Evolutionary conservation across 768 basidiomycete species (phyloP).

Genomic region (Leccinum ochraceum): DNA sequence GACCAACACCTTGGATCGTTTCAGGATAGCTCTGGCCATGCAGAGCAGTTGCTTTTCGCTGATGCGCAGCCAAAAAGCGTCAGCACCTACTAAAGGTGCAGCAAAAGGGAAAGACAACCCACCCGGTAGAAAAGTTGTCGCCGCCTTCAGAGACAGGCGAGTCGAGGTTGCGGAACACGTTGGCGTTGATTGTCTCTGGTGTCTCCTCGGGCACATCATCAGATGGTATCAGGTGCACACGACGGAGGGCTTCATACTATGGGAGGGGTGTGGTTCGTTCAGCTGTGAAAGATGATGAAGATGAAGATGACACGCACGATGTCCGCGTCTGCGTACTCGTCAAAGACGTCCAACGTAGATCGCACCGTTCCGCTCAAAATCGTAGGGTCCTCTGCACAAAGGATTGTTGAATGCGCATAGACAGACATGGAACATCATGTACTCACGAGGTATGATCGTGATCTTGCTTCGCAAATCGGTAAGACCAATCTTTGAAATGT

Average conservation of each 20-base stretch:
- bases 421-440: not conserved
- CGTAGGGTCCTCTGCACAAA: slow-evolving; percentile 75
- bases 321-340: slow-evolving; percentile 81
- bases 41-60: too few relatives aligned
- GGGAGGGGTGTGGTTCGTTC: not conserved
- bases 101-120: slow-evolving; percentile 13
- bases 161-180: slow-evolving; percentile 69
- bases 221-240: slow-evolving; percentile 76
- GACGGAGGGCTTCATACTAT: slow-evolving; percentile 81
- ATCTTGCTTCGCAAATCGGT: slow-evolving; percentile 77
- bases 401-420: not conserved
- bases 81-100: not conserved
- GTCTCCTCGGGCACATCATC: slow-evolving; percentile 44
- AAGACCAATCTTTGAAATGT: slow-evolving; percentile 78
- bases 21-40: too few relatives aligned
- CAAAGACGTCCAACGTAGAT: slow-evolving; percentile 82
- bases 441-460: slow-evolving; percentile 74
- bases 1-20: slow-evolving; percentile 48
- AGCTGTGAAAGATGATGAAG: not conserved
- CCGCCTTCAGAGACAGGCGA: slow-evolving; percentile 79
- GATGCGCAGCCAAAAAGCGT: too few relatives aligned
- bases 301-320: slow-evolving; percentile 54
- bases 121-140: slow-evolving; percentile 90
- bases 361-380: slow-evolving; percentile 83
- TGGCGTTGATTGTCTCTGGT: slow-evolving; percentile 56